A percentile compares a stretch with the other conserved stretches of the same genome.
Conservation (phyloP, 2,329 filamentous ascomycete species). For the Cyclaneusma minus region DNA sequence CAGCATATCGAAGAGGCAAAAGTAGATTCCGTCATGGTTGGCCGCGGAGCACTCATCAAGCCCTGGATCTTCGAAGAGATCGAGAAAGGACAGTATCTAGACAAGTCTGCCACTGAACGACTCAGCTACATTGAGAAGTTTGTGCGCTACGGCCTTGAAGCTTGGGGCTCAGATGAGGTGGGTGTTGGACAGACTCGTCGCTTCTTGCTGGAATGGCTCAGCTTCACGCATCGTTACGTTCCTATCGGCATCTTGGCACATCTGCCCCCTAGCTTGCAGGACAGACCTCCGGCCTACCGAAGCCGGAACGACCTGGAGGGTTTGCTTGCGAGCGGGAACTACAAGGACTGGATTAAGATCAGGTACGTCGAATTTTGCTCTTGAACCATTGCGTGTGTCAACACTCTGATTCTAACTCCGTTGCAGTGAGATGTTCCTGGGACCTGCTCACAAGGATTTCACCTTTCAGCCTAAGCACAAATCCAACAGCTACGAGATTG, state of each 20-base stretch:
- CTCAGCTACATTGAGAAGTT: conserved; percentile 80
- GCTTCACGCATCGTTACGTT: conserved; percentile 84
- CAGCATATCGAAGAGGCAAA: conserved; percentile 59
- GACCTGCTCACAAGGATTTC: conserved; percentile 78
- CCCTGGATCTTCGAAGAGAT: conserved; percentile 99
- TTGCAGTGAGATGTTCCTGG: conserved; percentile 87
- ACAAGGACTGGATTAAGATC: conserved; percentile 97
- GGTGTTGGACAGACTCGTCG: conserved; percentile 81
- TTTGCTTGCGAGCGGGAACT: conserved; percentile 78
- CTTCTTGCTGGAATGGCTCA: conserved; percentile 91
- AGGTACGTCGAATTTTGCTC: conserved; percentile 41
- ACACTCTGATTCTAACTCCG: not conserved
- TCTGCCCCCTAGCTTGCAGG: conserved; percentile 76
- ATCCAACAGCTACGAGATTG: conserved; percentile 76
- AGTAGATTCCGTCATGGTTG: conserved; percentile 93
- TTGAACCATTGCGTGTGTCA: conserved; percentile 5
- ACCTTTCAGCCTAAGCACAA: conserved; percentile 97
- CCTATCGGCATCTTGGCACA: conserved; percentile 79
- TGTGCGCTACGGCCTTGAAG: conserved; percentile 75
- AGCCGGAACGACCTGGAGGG: conserved; percentile 88
- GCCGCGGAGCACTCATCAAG: conserved; percentile 90
- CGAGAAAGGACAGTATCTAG: conserved; percentile 76
- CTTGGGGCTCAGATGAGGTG: conserved; percentile 91
- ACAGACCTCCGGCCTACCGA: conserved; percentile 69
- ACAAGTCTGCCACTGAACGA: conserved; percentile 83